These are phyloP conservation scores for Drechslerella coelobrocha DNA, from an alignment of 2,329 filamentous ascomycete species.

Conservation along the genomic window DNA sequence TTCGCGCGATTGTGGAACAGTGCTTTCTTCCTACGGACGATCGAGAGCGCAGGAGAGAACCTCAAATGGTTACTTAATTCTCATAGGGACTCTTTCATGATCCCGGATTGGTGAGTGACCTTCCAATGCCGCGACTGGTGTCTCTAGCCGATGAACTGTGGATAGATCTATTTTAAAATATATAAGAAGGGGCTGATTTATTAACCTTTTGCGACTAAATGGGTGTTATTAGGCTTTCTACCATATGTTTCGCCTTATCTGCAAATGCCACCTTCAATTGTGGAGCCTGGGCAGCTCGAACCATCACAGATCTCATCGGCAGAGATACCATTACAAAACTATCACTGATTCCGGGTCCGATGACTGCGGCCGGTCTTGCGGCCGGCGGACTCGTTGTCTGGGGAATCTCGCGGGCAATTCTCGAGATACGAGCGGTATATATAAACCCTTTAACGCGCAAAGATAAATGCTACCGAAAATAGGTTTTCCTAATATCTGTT, in stretches of 20 bases:
- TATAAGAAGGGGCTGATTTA: too few relatives aligned
- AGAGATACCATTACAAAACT: neutral
- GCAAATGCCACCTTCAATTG: neutral
- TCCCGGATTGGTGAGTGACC: conserved; percentile 3
- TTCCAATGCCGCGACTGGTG: too few relatives aligned
- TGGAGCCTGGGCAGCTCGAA: conserved; percentile 5
- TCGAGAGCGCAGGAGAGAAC: neutral
- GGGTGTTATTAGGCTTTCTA: conserved; percentile 2
- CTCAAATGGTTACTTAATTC: conserved; percentile 6
- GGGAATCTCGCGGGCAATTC: neutral
- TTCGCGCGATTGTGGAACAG: conserved; percentile 10
- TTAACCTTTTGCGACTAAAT: neutral
- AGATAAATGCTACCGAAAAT: neutral
- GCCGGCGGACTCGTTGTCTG: neutral
- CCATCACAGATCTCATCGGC: neutral
- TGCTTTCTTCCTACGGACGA: neutral
- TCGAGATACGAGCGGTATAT: conserved; percentile 11
- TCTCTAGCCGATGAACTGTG: neutral
- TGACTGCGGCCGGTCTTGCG: neutral
- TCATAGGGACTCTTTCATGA: neutral
- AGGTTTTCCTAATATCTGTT: neutral
- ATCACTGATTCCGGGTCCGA: neutral
- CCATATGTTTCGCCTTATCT: conserved; percentile 1
- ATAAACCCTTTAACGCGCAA: neutral
- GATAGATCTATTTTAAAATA: neutral